A percentile compares a stretch with the other conserved stretches of the same genome.
phyloP scores from a whole-genome alignment of 2,329 filamentous ascomycete genomes.

The Harringtonia aguacate region DNA sequence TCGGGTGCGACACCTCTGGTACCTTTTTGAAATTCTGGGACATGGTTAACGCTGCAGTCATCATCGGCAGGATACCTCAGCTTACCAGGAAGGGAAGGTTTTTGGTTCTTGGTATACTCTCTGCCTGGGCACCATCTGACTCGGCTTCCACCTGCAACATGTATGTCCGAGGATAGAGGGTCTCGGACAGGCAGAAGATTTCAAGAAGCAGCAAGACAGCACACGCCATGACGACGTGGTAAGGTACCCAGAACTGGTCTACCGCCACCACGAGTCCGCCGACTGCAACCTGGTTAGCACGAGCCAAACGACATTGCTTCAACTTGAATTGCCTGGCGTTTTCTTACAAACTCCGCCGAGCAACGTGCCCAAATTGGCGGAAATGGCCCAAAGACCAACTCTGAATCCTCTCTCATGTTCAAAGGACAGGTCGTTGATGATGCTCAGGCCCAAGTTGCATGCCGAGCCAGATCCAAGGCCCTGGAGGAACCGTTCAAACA shows the following conservation, averaged over 20 bases:
- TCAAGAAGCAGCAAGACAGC: conserved; percentile 34
- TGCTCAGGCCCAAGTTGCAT: conserved; percentile 41
- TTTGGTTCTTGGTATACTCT: too few species aligned
- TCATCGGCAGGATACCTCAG: too few species aligned
- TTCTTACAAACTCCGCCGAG: conserved; percentile 16
- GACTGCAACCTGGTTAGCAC: too few species aligned
- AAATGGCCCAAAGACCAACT: conserved; percentile 45
- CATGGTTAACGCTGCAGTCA: too few species aligned
- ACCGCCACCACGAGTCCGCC: conserved; percentile 40
- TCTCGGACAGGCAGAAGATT: conserved; percentile 41
- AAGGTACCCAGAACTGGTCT: conserved; percentile 39
- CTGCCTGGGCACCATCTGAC: too few species aligned
- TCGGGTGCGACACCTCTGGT: too few species aligned
- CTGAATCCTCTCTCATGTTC: conserved; percentile 44
- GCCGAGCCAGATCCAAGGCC: conserved; percentile 43
- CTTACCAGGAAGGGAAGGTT: too few species aligned
- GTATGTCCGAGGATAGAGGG: conserved; percentile 40
- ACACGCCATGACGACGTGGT: conserved; percentile 43
- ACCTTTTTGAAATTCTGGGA: too few species aligned
- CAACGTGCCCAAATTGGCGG: conserved; percentile 40
- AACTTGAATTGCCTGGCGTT: too few species aligned
- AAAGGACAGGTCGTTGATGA: conserved; percentile 45
- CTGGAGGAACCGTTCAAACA: conserved; percentile 49
- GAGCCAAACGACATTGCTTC: too few species aligned
- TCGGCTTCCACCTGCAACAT: conserved; percentile 30